phyloP scores from a whole-genome alignment of 148 eudicot species.

The Amaranthus palmeri region DNA sequence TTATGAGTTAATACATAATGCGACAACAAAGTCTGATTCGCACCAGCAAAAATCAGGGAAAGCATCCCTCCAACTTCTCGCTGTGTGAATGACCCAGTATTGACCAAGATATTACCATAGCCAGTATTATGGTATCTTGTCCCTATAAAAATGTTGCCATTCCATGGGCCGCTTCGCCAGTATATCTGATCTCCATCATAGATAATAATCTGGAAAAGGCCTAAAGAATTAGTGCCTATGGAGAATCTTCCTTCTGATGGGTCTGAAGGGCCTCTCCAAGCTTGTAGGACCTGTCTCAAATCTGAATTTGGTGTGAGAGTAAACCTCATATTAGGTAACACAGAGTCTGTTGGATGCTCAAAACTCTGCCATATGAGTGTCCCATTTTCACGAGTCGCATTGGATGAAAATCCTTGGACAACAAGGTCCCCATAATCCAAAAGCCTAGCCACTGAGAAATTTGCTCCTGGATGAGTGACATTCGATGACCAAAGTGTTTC shows the following conservation, averaged over 20 bases:
- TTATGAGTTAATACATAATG: constrained; percentile 14
- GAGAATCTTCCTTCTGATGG: constrained; percentile 25
- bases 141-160: constrained; percentile 31
- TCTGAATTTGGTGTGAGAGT: constrained; percentile 10
- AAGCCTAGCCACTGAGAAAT: constrained; percentile 34
- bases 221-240: constrained; percentile 4
- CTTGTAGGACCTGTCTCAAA: constrained; percentile 1
- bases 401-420: constrained; percentile 13
- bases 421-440: constrained; percentile 49
- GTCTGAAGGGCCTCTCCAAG: constrained; percentile 27
- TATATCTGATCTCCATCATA: constrained; percentile 7
- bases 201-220: constrained; percentile 11
- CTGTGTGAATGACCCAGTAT: constrained; percentile 16
- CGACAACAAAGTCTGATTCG: constrained; percentile 5
- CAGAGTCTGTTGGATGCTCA: constrained; percentile 51
- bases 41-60: constrained; percentile 8
- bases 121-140: constrained; percentile 15
- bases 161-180: constrained; percentile 38
- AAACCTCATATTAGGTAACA: constrained; percentile 28
- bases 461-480: constrained; percentile 1
- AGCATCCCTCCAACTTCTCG: not conserved
- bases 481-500: constrained; percentile 43
- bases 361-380: constrained; percentile 59
- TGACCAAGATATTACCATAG: constrained; percentile 14
- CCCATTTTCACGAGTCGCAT: not conserved